Conservation (phyloP, 2,329 filamentous ascomycete genomes). For the Colletotrichum cuscutae region DNA sequence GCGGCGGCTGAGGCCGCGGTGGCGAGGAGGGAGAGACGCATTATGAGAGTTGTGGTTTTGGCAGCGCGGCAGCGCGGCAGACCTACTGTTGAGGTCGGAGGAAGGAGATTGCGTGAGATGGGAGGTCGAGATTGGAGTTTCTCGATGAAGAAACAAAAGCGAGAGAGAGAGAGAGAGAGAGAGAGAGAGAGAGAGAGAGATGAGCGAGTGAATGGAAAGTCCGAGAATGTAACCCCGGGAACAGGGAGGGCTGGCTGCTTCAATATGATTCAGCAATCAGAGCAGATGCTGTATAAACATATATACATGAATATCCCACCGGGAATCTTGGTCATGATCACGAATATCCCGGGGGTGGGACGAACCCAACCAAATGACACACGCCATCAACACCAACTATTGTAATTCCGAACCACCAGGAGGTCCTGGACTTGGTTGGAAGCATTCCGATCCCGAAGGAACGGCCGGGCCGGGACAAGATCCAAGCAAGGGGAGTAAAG, state of each 20-base stretch:
- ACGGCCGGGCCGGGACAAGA: neutral
- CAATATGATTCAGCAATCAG: no score
- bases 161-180: neutral
- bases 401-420: neutral
- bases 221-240: neutral
- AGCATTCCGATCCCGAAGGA: neutral
- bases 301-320: neutral
- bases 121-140: neutral
- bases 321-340: neutral
- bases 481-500: conserved; percentile 1
- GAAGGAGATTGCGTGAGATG: neutral
- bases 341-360: neutral
- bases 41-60: neutral
- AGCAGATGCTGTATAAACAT: neutral
- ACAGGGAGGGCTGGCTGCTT: neutral
- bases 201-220: neutral
- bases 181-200: neutral
- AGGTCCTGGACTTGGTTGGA: neutral
- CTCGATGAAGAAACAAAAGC: neutral
- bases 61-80: neutral
- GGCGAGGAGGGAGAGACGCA: conserved; percentile 5
- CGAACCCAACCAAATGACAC: neutral
- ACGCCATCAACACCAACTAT: neutral
- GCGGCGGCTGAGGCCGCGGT: neutral
- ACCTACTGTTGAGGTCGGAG: neutral